Base-by-base conservation (phyloP, 495 filamentous ascomycete genomes). In the Penicillium soppii region DNA sequence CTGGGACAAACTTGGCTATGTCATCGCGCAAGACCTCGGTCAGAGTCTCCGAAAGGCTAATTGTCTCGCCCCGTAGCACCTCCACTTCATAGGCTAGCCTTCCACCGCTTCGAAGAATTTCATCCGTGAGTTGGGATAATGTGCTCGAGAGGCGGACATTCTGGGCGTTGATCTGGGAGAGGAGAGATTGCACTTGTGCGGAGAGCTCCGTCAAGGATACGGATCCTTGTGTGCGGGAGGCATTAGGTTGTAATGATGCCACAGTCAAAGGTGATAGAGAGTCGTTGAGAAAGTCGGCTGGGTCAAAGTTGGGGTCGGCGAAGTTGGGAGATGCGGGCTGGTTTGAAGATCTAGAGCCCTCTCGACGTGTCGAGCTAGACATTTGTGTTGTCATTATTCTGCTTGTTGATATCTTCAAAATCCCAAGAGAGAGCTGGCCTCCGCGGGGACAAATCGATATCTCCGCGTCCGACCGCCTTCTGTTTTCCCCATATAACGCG, bases 81-180 rank as follows among this genome's bases (percentile, higher is more conserved):
- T 98, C 94, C 7, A 98, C 92, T 60, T 97, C 90, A 68, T 98
- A 98, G 21, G 91, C 89, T 17, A 98, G 75, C 8, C 95, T 81
- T 52, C 87, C 84, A 19, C 90, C 87, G 55, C 89, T 86, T 39
- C 94, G 83, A 16, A 98, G 75, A 52, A 98, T 97, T 56, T 97
- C 94, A 62, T 97, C 92, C 12, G 92, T 97, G 48, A 97, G 76
- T 49, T 88, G 85, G 25, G 90, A 96, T 20, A 98, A 79, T 26
- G 81, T 88, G 35, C 75, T 85, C n/a, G 92, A 90, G 12, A 96
- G 77, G 17, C 90, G 80, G 13, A 88, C 84, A 12, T 89, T 94
- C 65, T 96, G 91, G 9, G 92, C 87, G 57, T 87, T 91, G 56
- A 97, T 83, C 52, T 92, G 85, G 2, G 92, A 88, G 46, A 97